phyloP scores from a whole-genome alignment of 106 monocot species.

The Apostasia ramifera region DNA sequence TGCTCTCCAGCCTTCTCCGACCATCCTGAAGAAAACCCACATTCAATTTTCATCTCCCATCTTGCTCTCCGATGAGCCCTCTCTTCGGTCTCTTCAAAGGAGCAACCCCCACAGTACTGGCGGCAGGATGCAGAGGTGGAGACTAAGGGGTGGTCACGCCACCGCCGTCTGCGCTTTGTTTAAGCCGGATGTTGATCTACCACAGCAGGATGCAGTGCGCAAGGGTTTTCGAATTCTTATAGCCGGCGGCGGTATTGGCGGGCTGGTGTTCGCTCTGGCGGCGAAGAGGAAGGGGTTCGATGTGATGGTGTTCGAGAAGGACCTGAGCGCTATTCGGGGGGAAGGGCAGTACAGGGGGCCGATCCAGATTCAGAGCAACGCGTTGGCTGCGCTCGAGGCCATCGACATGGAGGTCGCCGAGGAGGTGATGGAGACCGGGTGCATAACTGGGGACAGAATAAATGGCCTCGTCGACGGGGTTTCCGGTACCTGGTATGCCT shows the following conservation, averaged over 20 bases:
- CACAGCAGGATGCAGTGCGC: background rate
- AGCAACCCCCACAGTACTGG: background rate
- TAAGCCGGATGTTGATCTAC: background rate
- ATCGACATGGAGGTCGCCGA: conserved; percentile 58
- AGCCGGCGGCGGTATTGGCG: conserved; percentile 69
- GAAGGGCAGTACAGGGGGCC: conserved; percentile 78
- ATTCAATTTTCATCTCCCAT: background rate
- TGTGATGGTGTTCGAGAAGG: conserved; percentile 70
- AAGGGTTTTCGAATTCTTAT: conserved; percentile 35
- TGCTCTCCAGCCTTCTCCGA: conserved; percentile 1
- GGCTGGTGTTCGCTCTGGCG: conserved; percentile 58
- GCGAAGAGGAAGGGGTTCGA: conserved; percentile 70
- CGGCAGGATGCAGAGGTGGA: background rate
- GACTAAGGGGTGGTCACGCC: background rate
- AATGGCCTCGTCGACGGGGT: conserved; percentile 69
- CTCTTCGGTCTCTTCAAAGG: background rate
- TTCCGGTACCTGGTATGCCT: conserved; percentile 48
- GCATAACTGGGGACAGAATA: conserved; percentile 62
- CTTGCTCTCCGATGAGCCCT: background rate
- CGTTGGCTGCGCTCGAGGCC: conserved; percentile 56
- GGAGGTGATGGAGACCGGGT: conserved; percentile 55
- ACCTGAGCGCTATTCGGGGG: conserved; percentile 57
- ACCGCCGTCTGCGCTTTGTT: background rate
- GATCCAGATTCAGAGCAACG: conserved; percentile 77
- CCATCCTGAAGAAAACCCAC: background rate